Evolutionary conservation across 2,329 filamentous ascomycete species (phyloP), one percentile per base, ranked within the genome.

Genomic region (Pseudocercospora cruenta): DNA sequence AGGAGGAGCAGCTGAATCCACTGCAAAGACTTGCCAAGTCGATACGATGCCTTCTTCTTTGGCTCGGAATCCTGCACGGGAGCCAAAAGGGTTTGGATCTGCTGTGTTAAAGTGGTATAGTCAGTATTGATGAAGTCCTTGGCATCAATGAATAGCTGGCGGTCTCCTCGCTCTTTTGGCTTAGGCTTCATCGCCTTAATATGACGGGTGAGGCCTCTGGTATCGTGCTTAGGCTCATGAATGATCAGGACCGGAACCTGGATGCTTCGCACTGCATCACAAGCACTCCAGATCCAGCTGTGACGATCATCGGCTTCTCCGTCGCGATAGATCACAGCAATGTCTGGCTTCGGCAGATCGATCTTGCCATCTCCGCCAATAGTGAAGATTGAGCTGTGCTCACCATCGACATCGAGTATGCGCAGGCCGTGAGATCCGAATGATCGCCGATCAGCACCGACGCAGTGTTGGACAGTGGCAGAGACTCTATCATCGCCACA

Each of bases 401-500:
- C 47, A 24, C 63, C 60, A 47, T 70, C 64, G 24, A 64, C 57
- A 36, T 70, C 69, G 12, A 69, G 43, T 26, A 71, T 54, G 7
- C 45, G 66, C 2, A 71, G 62, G n/a, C 62, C 65, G 31, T 53
- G 62, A 10, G 66, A 61, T 14, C 43, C 33, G 21, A 26, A 47
- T 21, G 58, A 59, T 16, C 60, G 64, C n/a, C 24, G 47, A 49
- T 68, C 63, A 9, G 64, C 67, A 21, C 59, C 64, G 31, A 72
- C 58, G 51, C 72, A 74, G 43, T 71, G 71, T 62, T 72, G 65
- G 16, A 72, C 54, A 5, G 64, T 66, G 16, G 71, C 66, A 19
- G 65, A 61, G 36, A 70, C 51, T 9, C 61, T 66, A 57, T 67
- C 60, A 6, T 67, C 47, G 28, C 64, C 61, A 62, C 47, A 63